A percentile compares a stretch with the other conserved stretches of the same genome.
phyloP scores from a whole-genome alignment of 75 land plant species.

The Selaginella tamariscina region DNA sequence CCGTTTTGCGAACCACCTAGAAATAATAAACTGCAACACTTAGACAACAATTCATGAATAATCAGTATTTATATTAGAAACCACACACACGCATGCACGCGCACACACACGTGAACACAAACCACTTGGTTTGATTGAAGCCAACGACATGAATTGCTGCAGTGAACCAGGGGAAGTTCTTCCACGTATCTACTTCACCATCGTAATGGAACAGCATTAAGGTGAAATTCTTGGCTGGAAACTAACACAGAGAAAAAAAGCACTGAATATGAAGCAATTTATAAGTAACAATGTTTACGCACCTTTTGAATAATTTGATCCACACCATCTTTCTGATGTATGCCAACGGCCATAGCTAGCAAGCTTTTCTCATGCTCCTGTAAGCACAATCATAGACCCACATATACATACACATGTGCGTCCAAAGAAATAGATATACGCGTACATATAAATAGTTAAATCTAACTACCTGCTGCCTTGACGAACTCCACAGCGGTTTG shows the following conservation, averaged over 20 bases:
- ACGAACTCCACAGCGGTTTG: conserved; percentile 38
- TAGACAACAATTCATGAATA: background rate
- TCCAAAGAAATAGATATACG: background rate
- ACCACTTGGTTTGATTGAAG: conserved; percentile 79
- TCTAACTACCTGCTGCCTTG: background rate
- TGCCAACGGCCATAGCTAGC: conserved; percentile 77
- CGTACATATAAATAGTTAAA: background rate
- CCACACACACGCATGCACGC: no score
- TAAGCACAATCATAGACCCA: background rate
- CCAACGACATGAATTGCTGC: conserved; percentile 56
- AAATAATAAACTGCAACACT: background rate
- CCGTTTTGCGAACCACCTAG: conserved; percentile 38
- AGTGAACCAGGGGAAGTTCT: conserved; percentile 44
- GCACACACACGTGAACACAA: conserved; percentile 10
- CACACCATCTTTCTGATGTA: conserved; percentile 67
- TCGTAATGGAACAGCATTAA: conserved; percentile 94
- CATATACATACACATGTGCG: no score
- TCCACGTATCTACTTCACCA: conserved; percentile 65
- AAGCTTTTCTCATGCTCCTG: conserved; percentile 21
- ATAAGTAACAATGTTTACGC: background rate
- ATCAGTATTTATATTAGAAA: background rate
- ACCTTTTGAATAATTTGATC: conserved; percentile 69
- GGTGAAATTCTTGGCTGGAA: conserved; percentile 44
- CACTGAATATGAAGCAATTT: background rate
- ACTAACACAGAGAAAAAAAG: conserved; percentile 27